A percentile compares a stretch with the other conserved stretches of the same genome.
phyloP scores from a whole-genome alignment of 192 early-diverging fungal genomes.

The Entomortierella chlamydospora region DNA sequence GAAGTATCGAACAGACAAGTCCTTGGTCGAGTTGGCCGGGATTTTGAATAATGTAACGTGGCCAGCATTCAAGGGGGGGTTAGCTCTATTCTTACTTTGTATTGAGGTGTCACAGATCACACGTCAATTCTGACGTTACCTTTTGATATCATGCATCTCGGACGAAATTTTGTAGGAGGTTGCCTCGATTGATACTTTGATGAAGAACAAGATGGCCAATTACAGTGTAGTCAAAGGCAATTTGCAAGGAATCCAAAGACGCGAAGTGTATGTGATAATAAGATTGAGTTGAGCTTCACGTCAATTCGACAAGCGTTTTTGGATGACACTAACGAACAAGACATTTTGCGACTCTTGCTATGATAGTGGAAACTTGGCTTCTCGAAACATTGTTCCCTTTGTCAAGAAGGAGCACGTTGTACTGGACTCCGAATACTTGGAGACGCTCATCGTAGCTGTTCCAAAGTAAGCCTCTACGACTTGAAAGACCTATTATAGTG shows the following conservation, averaged over 20 bases:
- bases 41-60: constrained; percentile 76
- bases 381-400: constrained; percentile 85
- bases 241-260: constrained; percentile 85
- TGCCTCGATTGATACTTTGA: constrained; percentile 83
- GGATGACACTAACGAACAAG: not conserved
- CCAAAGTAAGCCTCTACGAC: constrained; percentile 72
- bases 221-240: constrained; percentile 88
- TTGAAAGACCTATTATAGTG: no score
- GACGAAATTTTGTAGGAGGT: constrained; percentile 75
- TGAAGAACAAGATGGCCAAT: constrained; percentile 90
- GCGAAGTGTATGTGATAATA: constrained; percentile 71
- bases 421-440: constrained; percentile 93
- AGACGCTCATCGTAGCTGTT: constrained; percentile 93
- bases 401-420: constrained; percentile 95
- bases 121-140: not conserved
- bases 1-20: constrained; percentile 96
- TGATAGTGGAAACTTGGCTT: constrained; percentile 88
- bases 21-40: constrained; percentile 85
- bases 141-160: not conserved
- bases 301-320: no score
- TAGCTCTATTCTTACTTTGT: no score
- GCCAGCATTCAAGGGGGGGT: not conserved
- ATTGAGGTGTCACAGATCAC: no score
- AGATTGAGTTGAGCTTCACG: not conserved
- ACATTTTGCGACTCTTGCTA: not conserved